Evolutionary conservation across 2,329 filamentous ascomycete genomes (phyloP), one percentile per base, ranked within the genome.

Genomic region (Alternaria arborescens): DNA sequence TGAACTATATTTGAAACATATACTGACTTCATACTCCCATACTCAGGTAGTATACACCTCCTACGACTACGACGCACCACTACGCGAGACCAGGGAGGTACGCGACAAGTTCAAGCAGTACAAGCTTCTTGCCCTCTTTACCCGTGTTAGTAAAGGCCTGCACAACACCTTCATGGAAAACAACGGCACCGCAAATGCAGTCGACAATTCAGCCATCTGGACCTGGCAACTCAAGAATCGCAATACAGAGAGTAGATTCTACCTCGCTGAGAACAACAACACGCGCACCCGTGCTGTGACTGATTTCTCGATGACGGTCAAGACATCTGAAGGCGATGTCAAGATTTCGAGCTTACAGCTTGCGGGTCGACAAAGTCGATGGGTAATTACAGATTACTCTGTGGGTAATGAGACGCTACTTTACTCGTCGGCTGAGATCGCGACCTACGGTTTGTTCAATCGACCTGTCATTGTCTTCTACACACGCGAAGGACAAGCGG

Each of bases 101-200:
- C 79, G 81, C 55, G 78, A 82, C 48, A 87, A 87, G 60, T 77
- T 86, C 40, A 84, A 82, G 41, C 83, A 87, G 66, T 85, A 82
- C 14, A 87, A 87, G 64, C 76, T 87, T 6, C 76, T 87, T 41
- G 82, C 81, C 1, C 69, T 87, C 2, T 87, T 87, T 60, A 85
- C 84, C 4, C 77, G 83, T 26, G 82, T 85, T 4, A 85, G 83
- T 0, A 74, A 75, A 1, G 85, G 83, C 52, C 76, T 87, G 5
- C 71, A 85, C 16, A 81, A 85, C 55, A 85, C 84, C 1, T 67
- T 82, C 4, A 86, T 87, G 83, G 75, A 83, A 51, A 84, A 84
- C 1, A 87, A 87, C 61, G 85, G 85, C 1, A 86, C 84, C 1
- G 80, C 79, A 12, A 83, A 83, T 65, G 80, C 77, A 55, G 77